Evolutionary conservation across 2,329 filamentous ascomycete species (phyloP), one percentile per base, ranked within the genome.

Genomic region (Ophiostoma fasciatum): DNA sequence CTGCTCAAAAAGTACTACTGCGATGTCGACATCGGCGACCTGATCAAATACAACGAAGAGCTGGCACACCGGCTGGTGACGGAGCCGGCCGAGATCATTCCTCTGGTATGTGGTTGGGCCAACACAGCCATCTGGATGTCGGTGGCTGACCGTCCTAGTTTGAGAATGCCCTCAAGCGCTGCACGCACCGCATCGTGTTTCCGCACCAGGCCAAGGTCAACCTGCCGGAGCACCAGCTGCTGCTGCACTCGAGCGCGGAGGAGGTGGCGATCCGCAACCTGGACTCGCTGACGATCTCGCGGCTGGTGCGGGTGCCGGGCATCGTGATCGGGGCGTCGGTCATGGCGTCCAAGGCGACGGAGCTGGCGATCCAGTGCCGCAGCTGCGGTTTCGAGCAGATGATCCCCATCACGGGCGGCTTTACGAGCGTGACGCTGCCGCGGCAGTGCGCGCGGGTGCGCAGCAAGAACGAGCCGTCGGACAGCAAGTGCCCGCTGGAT

Each of bases 321-420:
- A 98, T 98, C 45, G 84, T 98, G 41, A 98, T 98, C 46, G 88
- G 90, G 31, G 90, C 90, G 31, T 94, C 88, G 1, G 93, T 93
- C 14, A 79, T 96, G 56, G 94, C 87, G 3, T 96, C 88, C 11
- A 96, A 98, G 63, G 84, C 90, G 5, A 94, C 85, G 7, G 67
- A 77, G 19, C 67, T 98, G 18, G 72, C 82, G 42, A 80, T 98
- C 35, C 77, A 92, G 57, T 98, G 90, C 62, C 75, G 85, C 45
- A 85, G 77, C 50, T 98, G 90, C 59, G 71, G 78, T 40, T 71
- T 85, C 46, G 67, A 71, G 22, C 68, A 82, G 44, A 68, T 71
- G 18, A 60, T 96, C 13, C 67, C 73, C 1, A 73, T 98, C 13
- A 66, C 78, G 3, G 84, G 85, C 31, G 90, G 90, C 22, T 96